Base-by-base conservation (phyloP, 2,329 filamentous ascomycete genomes). In the Pyrenochaeta sp. region DNA sequence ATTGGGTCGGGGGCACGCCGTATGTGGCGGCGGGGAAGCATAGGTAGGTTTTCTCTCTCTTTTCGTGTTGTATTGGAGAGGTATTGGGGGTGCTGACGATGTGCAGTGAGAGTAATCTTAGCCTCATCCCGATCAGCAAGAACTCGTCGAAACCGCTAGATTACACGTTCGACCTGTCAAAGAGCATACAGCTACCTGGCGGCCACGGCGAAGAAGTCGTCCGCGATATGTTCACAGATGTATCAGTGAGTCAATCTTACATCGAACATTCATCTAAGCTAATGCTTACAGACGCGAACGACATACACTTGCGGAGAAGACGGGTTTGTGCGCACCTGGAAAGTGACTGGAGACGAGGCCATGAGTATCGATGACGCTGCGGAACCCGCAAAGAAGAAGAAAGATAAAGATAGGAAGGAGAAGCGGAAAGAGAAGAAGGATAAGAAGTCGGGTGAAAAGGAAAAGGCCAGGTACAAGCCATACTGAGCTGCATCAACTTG, bases 11-110 rank as follows among this genome's bases (percentile, higher is more conserved):
- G 26, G 80, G 79, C 3, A 81, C 83, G 0, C 82, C 82, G 4
- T 79, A 85, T 10, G 72, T 89, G 26, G 87, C 84, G 2, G 81
- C 79, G 2, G 87, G 87, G n/a, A 77, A 79, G 24, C 85, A 88
- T 58, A 85, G 86, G 85, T 86, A 74, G 67, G 80, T 76, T 27
- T 5, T 27, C 15, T 10, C 38, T 3, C 1, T 4, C n/a, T 4
- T 14, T n/a, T n/a, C n/a, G n/a, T n/a, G n/a, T 24, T 27, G 11
- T 10, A 11, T 15, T 15, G 6, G 6, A n/a, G 30, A 22, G 11
- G 6, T n/a, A 14, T 20, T 3, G 7, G n/a, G 14, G 19, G 6
- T 24, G 14, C 43, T 53, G n/a, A 59, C 19, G 6, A 3, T 7
- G 9, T 1, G 22, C 28, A 72, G 68, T 23, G 53, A 59, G 15